Evolutionary conservation across 2,329 filamentous ascomycete genomes (phyloP), one percentile per base, ranked within the genome.

Genomic region (Aspergillus thermomutatus): DNA sequence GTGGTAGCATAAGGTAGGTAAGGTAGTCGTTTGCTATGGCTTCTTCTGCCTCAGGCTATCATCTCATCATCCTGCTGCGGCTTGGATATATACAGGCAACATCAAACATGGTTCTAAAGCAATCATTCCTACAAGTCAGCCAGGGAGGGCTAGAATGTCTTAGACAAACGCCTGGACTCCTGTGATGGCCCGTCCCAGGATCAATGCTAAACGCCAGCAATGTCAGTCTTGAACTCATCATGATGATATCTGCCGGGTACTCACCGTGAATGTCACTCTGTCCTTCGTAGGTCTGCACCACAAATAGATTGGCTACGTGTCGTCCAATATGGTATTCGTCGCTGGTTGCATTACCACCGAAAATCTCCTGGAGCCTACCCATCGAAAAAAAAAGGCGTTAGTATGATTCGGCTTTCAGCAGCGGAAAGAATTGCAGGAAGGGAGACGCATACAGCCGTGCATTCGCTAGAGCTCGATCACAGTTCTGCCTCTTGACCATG

Each of bases 401-500:
- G 64, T 62, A 53, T 26, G 28, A 9, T 41, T 48, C 50, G 48
- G 23, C n/a, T 51, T 19, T 23, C 10, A 50, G 17, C 31, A 56
- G 6, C 50, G 17, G 28, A 49, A 49, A n/a, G 28, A 31, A 27
- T 47, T 6, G n/a, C 11, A n/a, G 4, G 49, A 27, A 23, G 27
- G 37, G 10, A 17, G 23, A 52, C 58, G 75, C 82, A 69, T 77
- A 84, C 70, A 82, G 79, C 63, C 94, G 83, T 21, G 92, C 87
- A 64, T 93, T 92, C 28, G 84, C 79, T 67, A 99, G 79, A 17
- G 94, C 94, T 52, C 88, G 82, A 76, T 99, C 94, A 75, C 94
- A 99, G 76, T 99, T 99, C 79, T 97, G 92, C 64, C 94, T 83
- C 83, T 99, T 99, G 72, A 97, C 87, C 90, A 99, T 88, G 8